phyloP scores from a whole-genome alignment of 2,329 filamentous ascomycete genomes.

The Diaporthe vaccinii region DNA sequence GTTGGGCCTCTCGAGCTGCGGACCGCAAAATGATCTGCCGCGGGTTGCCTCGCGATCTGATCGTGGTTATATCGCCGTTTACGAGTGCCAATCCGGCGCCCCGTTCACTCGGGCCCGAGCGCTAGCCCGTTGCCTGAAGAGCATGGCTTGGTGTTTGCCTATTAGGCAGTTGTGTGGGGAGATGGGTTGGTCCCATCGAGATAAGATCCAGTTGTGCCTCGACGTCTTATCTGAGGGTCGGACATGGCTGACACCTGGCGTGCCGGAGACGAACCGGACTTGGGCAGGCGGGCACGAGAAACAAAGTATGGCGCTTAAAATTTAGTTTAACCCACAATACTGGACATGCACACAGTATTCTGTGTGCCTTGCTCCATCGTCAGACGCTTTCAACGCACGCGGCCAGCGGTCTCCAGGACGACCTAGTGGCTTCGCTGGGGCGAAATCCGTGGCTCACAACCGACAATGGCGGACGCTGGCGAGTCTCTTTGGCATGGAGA shows the following conservation, averaged over 20 bases:
- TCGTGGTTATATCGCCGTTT: not conserved
- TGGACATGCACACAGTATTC: not conserved
- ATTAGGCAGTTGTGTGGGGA: too few species aligned
- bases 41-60: conserved; percentile 1
- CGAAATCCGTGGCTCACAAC: not conserved
- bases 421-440: not conserved
- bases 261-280: too few species aligned
- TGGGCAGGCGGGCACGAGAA: not conserved
- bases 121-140: not conserved
- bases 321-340: not conserved
- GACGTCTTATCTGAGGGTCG: not conserved
- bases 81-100: not conserved
- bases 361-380: not conserved
- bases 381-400: not conserved
- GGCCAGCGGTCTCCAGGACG: not conserved
- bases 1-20: not conserved
- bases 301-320: not conserved
- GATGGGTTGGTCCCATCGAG: not conserved
- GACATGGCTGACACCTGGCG: not conserved
- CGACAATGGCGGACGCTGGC: not conserved
- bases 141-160: not conserved
- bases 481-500: too few species aligned
- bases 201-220: not conserved
- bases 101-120: not conserved
- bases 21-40: not conserved